Percentiles rank a stretch among this genome's conserved stretches.
phyloP scores from a whole-genome alignment of 371 early-diverging fungal species.

The Agmasoma carcini region DNA sequence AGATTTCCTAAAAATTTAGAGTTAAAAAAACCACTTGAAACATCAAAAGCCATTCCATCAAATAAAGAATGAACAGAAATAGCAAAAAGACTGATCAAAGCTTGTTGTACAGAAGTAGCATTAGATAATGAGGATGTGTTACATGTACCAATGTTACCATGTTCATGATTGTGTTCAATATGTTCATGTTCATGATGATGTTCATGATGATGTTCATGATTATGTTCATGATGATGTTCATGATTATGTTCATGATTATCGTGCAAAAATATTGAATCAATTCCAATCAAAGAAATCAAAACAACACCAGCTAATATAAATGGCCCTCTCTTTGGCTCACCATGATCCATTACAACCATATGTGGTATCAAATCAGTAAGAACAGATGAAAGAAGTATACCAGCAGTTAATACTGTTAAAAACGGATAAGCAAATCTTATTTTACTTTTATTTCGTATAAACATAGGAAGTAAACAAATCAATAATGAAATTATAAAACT shows the following conservation, averaged over 20 bases:
- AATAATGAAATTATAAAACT: background rate
- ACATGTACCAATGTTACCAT: background rate
- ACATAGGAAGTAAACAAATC: background rate
- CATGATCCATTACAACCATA: background rate
- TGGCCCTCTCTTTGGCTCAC: background rate
- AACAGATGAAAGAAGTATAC: background rate
- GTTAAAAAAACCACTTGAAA: conserved; percentile 9
- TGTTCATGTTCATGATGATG: background rate
- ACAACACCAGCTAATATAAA: background rate
- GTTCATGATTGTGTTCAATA: background rate
- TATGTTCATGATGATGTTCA: too few species aligned
- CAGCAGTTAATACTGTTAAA: background rate
- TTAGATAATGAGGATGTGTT: background rate
- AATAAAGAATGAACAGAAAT: conserved; percentile 54
- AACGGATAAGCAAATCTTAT: background rate
- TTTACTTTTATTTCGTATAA: background rate
- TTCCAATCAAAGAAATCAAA: background rate
- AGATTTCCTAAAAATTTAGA: conserved; percentile 46
- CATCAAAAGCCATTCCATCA: conserved; percentile 50
- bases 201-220: background rate
- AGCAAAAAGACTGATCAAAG: conserved; percentile 44
- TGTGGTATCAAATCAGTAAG: background rate
- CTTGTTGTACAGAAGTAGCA: background rate
- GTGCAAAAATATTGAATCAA: background rate
- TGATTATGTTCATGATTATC: background rate